Base-by-base conservation (phyloP, 2,329 filamentous ascomycete genomes). In the Penicillium sp. region DNA sequence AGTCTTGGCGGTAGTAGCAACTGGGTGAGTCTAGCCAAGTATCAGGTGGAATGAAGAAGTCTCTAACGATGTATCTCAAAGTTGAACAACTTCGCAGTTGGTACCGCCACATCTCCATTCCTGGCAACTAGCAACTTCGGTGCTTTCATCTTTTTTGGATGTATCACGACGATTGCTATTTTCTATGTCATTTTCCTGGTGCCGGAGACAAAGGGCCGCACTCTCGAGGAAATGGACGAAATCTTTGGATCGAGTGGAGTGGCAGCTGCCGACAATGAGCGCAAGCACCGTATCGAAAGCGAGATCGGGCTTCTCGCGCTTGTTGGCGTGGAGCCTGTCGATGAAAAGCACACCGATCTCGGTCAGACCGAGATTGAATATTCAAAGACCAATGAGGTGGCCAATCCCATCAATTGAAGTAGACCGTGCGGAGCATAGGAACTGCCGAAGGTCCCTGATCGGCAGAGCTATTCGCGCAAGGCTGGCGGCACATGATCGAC, bases 71-170 rank as follows among this genome's bases (percentile, higher is more conserved):
- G 27, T 46, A 6, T 10, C 34, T 22, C 18, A 11, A 5, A 70
- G 82, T 82, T 85, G 76, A 83, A 78, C 64, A 81, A 82, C 57
- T 81, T 79, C 56, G 79, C 88, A 49, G 84, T 90, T 22, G 87
- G 85, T 0, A 85, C 88, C 63, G 83, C 88, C 10, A 89, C 87
- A 0, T 87, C 88, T 0, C 82, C 86, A 43, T 86, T 90, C 79
- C 75, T 90, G 1, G 74, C 77, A 2, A 67, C 73, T 5, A 88
- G 89, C 43, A 82, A 79, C 0, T 89, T 88, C 55, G 87, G 87
- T 14, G 89, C 88, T 0, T 90, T 88, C 57, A 83, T 91, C 53
- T 75, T 90, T 21, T 91, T 90, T 51, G 87, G 87, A n/a, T 59
- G 56, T n/a, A 43, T 70, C 39, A 68, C 66, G 11, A 56, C 56